Evolutionary conservation across 257 asterid genomes (phyloP).

Genomic region (Solanum tacnaense): DNA sequence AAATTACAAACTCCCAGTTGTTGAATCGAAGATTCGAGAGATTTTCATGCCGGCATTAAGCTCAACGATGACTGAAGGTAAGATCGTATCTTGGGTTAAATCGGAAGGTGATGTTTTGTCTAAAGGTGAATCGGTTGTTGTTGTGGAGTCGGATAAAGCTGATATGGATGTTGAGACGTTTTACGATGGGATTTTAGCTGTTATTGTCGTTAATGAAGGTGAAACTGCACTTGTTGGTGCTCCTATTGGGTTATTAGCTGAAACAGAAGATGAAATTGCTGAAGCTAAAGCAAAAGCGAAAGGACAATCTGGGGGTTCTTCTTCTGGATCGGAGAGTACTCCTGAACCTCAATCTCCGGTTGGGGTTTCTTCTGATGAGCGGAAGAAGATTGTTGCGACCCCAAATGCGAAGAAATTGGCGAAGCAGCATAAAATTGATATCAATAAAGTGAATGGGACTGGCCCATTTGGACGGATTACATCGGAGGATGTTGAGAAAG

Average conservation of each 20-base stretch:
- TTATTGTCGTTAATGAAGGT: slow-evolving; percentile 67
- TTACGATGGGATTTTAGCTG: slow-evolving; percentile 65
- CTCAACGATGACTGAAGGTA: slow-evolving; percentile 94
- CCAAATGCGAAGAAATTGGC: slow-evolving; percentile 90
- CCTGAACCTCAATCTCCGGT: slow-evolving; percentile 9
- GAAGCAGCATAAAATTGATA: slow-evolving; percentile 68
- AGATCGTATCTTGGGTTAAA: slow-evolving; percentile 75
- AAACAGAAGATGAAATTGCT: slow-evolving; percentile 45
- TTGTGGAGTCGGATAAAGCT: slow-evolving; percentile 77
- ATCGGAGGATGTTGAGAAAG: slow-evolving; percentile 86
- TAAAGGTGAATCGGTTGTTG: slow-evolving; percentile 79
- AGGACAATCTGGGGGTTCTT: slow-evolving; percentile 14
- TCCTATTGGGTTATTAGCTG: slow-evolving; percentile 63
- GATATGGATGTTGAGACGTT: slow-evolving; percentile 86
- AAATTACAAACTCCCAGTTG: slow-evolving; percentile 9
- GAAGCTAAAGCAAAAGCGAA: slow-evolving; percentile 58
- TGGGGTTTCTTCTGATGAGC: slow-evolving; percentile 15
- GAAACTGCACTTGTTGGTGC: slow-evolving; percentile 66
- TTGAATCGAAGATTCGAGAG: slow-evolving; percentile 73
- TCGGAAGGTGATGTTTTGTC: slow-evolving; percentile 72
- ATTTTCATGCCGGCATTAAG: slow-evolving; percentile 94
- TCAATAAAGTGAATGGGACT: slow-evolving; percentile 51
- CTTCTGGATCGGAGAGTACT: slow-evolving; percentile 5
- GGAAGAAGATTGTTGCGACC: slow-evolving; percentile 50
- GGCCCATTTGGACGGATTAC: slow-evolving; percentile 88